Evolutionary conservation across 805 yeast genomes (phyloP), one percentile per base, ranked within the genome.

Genomic region (Sugiyamaella lignohabitans): DNA sequence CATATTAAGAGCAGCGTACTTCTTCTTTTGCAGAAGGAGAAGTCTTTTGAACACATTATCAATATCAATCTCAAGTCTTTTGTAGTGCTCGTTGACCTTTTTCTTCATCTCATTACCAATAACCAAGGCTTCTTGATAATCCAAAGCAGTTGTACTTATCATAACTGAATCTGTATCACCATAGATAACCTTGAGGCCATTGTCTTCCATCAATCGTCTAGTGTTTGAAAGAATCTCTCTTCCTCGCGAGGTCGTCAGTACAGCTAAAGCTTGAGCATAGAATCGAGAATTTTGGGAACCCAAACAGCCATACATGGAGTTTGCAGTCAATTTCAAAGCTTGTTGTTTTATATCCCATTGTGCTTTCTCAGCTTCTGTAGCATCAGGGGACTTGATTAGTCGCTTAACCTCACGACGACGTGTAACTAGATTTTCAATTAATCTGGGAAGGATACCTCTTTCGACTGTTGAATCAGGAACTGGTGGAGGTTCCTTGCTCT

Each of bases 81-180:
- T 77, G 66, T 93, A 94, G 46, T 95, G 77, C 58, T 87, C 95
- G 66, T 93, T 93, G 49, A 93, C 98, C 49, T 79, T 74, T 42
- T 72, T 63, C 63, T 93, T 93, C 70, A 93, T 91, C 42, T 82
- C 82, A 42, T 81, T 82, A 24, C 98, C 99, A 52, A 88, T 82
- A 56, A 74, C 74, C 38, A 86, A 64, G 0, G 98, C 96, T 39
- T 86, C 95, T 21, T 68, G 64, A 63, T 75, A 84, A 27, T 68
- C 73, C 47, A 74, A 77, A 39, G 79, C 80, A 23, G 88, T 88
- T 2, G 98, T 87, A 64, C 91, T 94, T 62, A 93, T 87, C 98
- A 93, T 93, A 45, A 93, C 97, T 30, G 98, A 93, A 71, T 93
- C 98, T 0, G 98, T 93, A 69, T 93, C 98, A 73, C 98, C 98